phyloP scores from a whole-genome alignment of 1,284 basidiomycete genomes.

The Cystobasidium slooffiae region DNA sequence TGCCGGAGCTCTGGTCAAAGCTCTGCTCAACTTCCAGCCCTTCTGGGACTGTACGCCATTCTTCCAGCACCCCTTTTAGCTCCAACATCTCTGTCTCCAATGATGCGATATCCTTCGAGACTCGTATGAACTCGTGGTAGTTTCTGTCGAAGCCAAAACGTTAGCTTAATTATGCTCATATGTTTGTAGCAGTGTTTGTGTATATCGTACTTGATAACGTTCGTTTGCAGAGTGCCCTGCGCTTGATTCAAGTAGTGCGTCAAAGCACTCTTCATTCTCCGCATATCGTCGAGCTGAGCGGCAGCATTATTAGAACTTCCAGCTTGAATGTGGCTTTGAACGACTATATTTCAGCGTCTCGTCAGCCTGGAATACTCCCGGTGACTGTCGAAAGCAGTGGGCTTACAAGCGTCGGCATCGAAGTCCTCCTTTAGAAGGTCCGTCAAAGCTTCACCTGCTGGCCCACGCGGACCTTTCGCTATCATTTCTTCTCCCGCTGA shows the following conservation, averaged over 20 bases:
- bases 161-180: neutral
- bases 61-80: conserved; percentile 87
- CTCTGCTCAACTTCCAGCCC: conserved; percentile 72
- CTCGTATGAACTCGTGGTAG: conserved; percentile 93
- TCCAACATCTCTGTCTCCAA: conserved; percentile 98
- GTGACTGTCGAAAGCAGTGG: neutral
- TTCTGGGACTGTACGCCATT: conserved; percentile 95
- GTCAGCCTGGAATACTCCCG: neutral
- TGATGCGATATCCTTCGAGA: conserved; percentile 94
- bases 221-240: conserved; percentile 31
- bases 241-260: conserved; percentile 22
- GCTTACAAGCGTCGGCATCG: conserved; percentile 32
- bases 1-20: conserved; percentile 36
- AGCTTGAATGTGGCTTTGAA: conserved; percentile 16
- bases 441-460: conserved; percentile 31
- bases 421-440: conserved; percentile 40
- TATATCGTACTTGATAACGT: conserved; percentile 29
- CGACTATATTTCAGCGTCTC: neutral
- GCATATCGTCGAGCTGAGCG: conserved; percentile 34
- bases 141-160: conserved; percentile 52
- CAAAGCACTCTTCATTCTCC: conserved; percentile 32
- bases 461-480: conserved; percentile 26
- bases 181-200: neutral
- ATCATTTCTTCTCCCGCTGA: conserved; percentile 40
- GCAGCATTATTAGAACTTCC: conserved; percentile 3